phyloP scores from a whole-genome alignment of 169 alveolate species.

The Plasmodium coatneyi region DNA sequence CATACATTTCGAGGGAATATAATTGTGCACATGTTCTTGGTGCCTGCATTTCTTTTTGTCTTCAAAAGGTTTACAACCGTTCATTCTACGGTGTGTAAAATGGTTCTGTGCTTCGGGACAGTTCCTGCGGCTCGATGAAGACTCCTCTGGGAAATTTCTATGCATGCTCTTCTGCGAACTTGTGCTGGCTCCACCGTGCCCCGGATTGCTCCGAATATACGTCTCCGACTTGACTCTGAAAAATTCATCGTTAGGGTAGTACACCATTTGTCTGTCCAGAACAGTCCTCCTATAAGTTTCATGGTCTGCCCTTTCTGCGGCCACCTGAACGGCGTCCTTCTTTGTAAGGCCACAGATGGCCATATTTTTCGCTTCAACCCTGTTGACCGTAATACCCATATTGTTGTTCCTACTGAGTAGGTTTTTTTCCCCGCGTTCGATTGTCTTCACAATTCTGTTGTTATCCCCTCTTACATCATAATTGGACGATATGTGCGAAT shows the following conservation, averaged over 20 bases:
- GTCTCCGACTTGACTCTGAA: background rate
- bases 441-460: background rate
- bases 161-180: background rate
- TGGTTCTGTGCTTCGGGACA: background rate
- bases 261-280: background rate
- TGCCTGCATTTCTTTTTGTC: background rate
- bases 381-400: background rate
- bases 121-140: background rate
- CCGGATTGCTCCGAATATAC: background rate
- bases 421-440: background rate
- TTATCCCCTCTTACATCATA: background rate
- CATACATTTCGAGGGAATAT: conserved; percentile 1
- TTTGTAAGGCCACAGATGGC: background rate
- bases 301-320: background rate
- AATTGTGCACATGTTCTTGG: background rate
- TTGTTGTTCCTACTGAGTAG: background rate
- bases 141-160: background rate
- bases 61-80: background rate
- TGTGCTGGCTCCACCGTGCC: background rate
- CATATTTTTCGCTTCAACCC: background rate
- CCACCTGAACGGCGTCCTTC: background rate
- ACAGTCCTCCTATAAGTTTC: background rate
- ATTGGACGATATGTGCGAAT: background rate
- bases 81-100: background rate
- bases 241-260: background rate